Base-by-base conservation (phyloP, 495 filamentous ascomycete species). In the Aspergillus coremiiformis region DNA sequence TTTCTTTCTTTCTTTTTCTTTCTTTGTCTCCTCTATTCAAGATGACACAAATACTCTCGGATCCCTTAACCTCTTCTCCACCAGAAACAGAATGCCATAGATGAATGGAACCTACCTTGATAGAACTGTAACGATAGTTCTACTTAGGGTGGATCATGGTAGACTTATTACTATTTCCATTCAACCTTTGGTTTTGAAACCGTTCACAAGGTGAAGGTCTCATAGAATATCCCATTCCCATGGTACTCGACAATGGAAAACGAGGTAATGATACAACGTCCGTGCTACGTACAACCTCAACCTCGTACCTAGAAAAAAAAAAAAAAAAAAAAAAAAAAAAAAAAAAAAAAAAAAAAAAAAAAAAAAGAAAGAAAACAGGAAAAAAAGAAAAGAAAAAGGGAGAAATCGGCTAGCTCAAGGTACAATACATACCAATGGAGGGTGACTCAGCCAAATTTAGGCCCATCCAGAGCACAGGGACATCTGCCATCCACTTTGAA, bases 11-110 rank as follows among this genome's bases (percentile, higher is more conserved):
- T 39, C 44, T 42, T 39, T 49, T 49, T 19, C 12, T 49, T 60
- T 61, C 51, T 60, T 54, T 57, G 53, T 59, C 48, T 42, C 42
- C 47, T 24, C 29, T 20, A 11, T 41, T 41, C 15, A 10, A 39
- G 35, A 44, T 49, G 52, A 49, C 42, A 48, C 51, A 17, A 45
- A 47, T 26, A 19, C 42, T 44, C 48, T 51, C 48, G 48, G 48
- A 51, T 30, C 30, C 35, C 37, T 42, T 22, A 26, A n/a, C 23
- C 24, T 20, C 12, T 27, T 12, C 42, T 11, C 20, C 21, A 44
- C 42, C 20, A 44, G 42, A 24, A 24, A 44, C 21, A 26, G 42
- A 33, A 17, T 47, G 52, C 23, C 20, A 39, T 39, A 39, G 33
- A 41, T 22, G 33, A 53, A 54, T 51, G 55, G 49, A 48, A 58